Evolutionary conservation across 257 asterid genomes (phyloP).

Genomic region (Lavandula angustifolia): DNA sequence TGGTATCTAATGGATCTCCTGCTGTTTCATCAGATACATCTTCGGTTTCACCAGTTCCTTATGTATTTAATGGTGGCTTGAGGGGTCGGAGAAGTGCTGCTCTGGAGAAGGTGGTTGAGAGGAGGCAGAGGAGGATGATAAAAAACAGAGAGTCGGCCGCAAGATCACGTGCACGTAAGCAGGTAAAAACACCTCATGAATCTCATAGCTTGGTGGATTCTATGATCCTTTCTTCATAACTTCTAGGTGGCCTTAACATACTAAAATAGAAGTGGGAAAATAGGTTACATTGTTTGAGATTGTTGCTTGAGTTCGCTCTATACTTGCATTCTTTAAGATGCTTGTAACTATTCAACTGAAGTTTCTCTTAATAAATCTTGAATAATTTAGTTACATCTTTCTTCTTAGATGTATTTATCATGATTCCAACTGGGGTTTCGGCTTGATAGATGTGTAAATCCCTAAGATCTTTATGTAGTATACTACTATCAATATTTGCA

Average conservation of each 20-base stretch:
- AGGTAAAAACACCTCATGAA: constrained; percentile 47
- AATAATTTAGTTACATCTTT: no score
- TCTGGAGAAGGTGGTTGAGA: constrained; percentile 86
- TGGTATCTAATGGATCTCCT: constrained; percentile 64
- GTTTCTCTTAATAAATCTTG: no score
- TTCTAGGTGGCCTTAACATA: not conserved
- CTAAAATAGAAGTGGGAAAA: not conserved
- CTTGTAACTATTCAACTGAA: no score
- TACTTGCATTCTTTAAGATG: no score
- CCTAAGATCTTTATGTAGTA: no score
- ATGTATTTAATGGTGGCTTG: constrained; percentile 63
- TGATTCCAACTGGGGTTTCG: no score
- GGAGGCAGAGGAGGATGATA: constrained; percentile 97
- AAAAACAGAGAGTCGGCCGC: constrained; percentile 97
- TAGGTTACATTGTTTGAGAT: not conserved
- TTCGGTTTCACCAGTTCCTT: constrained; percentile 76
- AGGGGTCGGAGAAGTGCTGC: constrained; percentile 67
- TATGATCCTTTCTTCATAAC: not conserved
- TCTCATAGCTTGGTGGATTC: not conserved
- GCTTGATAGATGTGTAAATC: no score
- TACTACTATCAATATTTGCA: no score
- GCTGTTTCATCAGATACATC: constrained; percentile 69
- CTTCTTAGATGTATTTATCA: no score
- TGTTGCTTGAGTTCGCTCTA: no score
- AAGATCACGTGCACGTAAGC: constrained; percentile 93